A percentile compares a stretch with the other conserved stretches of the same genome.
Conservation (phyloP, 2,329 filamentous ascomycete genomes). For the Arthrobotrys megalospora region DNA sequence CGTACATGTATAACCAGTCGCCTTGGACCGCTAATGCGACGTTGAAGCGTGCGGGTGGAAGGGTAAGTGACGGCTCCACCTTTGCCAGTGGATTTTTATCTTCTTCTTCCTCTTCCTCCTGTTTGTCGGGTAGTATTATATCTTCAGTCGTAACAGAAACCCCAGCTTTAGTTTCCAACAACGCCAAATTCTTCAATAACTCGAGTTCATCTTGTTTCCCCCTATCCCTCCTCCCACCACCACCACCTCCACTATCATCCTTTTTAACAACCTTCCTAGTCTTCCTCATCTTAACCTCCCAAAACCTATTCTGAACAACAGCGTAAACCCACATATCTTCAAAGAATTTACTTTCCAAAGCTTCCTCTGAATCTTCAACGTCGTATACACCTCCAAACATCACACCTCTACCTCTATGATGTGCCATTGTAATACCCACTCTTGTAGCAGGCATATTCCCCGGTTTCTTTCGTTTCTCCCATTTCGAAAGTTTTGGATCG, state of each 20-base stretch:
- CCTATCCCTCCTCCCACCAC: slow-evolving; percentile 76
- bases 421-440: slow-evolving; percentile 92
- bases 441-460: slow-evolving; percentile 86
- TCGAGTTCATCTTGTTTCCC: slow-evolving; percentile 94
- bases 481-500: slow-evolving; percentile 67
- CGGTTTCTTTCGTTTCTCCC: slow-evolving; percentile 94
- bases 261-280: slow-evolving; percentile 78
- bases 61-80: slow-evolving; percentile 76
- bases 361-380: slow-evolving; percentile 90
- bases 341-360: slow-evolving; percentile 98
- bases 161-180: slow-evolving; percentile 80
- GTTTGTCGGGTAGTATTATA: slow-evolving; percentile 65
- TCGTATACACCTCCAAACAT: slow-evolving; percentile 95
- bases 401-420: slow-evolving; percentile 92
- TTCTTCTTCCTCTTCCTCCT: slow-evolving; percentile 73
- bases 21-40: slow-evolving; percentile 90
- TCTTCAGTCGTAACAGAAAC: slow-evolving; percentile 66
- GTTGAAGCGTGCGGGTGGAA: slow-evolving; percentile 92
- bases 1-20: slow-evolving; percentile 93
- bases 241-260: slow-evolving; percentile 69
- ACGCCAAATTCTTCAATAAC: slow-evolving; percentile 85
- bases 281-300: slow-evolving; percentile 83
- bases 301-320: slow-evolving; percentile 94
- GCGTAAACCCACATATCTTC: slow-evolving; percentile 94
- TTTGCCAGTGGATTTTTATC: slow-evolving; percentile 71